These are phyloP conservation scores for Aquanectria penicillioides DNA, from an alignment of 2,329 filamentous ascomycete genomes.

Conservation along the genomic window DNA sequence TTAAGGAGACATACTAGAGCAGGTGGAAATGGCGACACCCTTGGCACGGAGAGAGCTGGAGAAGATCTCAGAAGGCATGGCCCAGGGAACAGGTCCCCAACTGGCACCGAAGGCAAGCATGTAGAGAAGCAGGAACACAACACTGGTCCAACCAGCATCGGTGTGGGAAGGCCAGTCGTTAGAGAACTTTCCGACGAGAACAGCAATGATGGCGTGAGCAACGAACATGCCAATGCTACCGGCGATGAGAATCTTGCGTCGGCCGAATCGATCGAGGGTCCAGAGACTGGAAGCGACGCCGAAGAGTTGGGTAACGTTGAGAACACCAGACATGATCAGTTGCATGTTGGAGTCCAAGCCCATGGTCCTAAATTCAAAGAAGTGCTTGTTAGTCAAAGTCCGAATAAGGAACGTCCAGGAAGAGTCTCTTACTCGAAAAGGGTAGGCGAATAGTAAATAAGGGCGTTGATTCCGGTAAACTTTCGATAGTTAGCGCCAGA, in stretches of 20 bases:
- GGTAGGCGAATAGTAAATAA: constrained; percentile 67
- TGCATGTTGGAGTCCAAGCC: constrained; percentile 54
- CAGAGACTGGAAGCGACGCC: constrained; percentile 57
- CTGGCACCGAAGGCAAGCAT: constrained; percentile 68
- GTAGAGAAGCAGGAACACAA: constrained; percentile 57
- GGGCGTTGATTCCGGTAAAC: constrained; percentile 50
- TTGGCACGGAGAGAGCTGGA: constrained; percentile 69
- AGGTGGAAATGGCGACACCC: constrained; percentile 68
- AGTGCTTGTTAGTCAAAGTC: background rate
- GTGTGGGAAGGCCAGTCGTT: constrained; percentile 38
- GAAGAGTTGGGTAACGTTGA: constrained; percentile 43
- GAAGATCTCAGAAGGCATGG: constrained; percentile 67
- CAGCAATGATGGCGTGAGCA: constrained; percentile 39
- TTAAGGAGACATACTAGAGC: constrained; percentile 50
- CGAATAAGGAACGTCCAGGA: background rate
- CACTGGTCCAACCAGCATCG: constrained; percentile 41
- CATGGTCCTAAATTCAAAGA: constrained; percentile 48
- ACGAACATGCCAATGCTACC: constrained; percentile 42
- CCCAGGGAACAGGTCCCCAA: constrained; percentile 65
- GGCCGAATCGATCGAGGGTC: constrained; percentile 48
- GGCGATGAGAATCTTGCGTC: constrained; percentile 38
- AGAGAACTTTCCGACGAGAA: constrained; percentile 39
- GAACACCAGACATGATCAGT: constrained; percentile 45
- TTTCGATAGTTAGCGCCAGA: constrained; percentile 5
- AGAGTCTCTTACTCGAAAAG: constrained; percentile 56